Conservation (phyloP, 345 rosid genomes). For the Brassica incana region DNA sequence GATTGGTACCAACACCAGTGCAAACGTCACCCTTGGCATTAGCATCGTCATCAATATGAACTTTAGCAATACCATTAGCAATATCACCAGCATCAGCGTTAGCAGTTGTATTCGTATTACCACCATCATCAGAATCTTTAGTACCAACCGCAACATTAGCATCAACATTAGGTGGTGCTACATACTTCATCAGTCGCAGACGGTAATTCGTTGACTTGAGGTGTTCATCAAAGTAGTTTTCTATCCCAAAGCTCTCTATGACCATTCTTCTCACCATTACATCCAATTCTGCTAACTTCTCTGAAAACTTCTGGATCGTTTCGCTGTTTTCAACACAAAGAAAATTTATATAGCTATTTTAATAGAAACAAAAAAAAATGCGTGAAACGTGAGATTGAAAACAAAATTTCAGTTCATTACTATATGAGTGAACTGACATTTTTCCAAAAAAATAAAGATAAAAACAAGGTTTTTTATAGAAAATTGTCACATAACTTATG, state of each 20-base stretch:
- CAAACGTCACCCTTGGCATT: background rate
- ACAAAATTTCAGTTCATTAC: background rate
- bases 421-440: no score
- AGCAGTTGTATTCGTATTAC: background rate
- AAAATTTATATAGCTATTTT: background rate
- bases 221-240: constrained; percentile 42
- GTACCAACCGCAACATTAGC: background rate
- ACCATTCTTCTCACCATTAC: constrained; percentile 51
- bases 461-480: background rate
- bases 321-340: constrained; percentile 27
- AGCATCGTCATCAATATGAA: background rate
- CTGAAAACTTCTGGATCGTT: constrained; percentile 28
- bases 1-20: background rate
- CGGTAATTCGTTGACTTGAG: constrained; percentile 32
- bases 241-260: constrained; percentile 52
- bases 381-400: background rate
- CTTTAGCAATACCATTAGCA: background rate
- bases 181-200: constrained; percentile 15
- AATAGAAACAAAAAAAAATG: background rate
- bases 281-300: constrained; percentile 43
- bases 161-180: constrained; percentile 12
- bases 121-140: background rate
- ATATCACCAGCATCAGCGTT: background rate
- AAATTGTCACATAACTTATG: background rate
- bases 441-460: no score